Evolutionary conservation across 192 early-diverging fungal species (phyloP).

Genomic region (Gonapodya prolifera): DNA sequence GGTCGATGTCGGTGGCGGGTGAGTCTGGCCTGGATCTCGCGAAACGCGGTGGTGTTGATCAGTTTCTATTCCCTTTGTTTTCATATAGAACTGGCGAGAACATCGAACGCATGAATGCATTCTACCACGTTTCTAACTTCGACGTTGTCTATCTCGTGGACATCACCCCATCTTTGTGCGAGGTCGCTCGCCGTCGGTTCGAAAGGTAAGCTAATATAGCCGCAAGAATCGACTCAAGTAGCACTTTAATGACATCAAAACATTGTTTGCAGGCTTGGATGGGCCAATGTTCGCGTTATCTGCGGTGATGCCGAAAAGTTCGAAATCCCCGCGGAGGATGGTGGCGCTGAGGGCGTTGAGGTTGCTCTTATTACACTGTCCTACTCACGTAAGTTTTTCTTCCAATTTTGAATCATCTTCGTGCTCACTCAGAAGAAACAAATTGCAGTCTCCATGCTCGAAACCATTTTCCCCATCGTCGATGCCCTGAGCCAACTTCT

Average conservation of each 20-base stretch:
- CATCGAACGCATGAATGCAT: conserved; percentile 62
- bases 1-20: conserved; percentile 38
- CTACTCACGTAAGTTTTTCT: conserved; percentile 38
- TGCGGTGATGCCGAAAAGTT: conserved; percentile 68
- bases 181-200: conserved; percentile 63
- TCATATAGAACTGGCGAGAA: conserved; percentile 32
- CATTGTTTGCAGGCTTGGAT: conserved; percentile 35
- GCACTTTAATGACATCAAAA: not conserved
- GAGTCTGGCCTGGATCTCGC: conserved; percentile 24
- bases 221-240: no score
- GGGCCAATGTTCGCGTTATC: conserved; percentile 66
- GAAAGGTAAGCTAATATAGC: no score
- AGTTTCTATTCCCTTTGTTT: not conserved
- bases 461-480: conserved; percentile 51
- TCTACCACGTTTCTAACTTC: conserved; percentile 62
- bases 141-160: conserved; percentile 67
- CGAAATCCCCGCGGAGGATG: conserved; percentile 41
- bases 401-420: not conserved
- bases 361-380: conserved; percentile 73
- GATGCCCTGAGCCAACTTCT: conserved; percentile 52
- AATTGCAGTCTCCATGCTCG: conserved; percentile 81
- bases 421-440: no score
- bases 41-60: not conserved
- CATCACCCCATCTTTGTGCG: conserved; percentile 67
- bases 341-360: conserved; percentile 33